Conservation (phyloP, 495 filamentous ascomycete species). For the Penicillium manginii region DNA sequence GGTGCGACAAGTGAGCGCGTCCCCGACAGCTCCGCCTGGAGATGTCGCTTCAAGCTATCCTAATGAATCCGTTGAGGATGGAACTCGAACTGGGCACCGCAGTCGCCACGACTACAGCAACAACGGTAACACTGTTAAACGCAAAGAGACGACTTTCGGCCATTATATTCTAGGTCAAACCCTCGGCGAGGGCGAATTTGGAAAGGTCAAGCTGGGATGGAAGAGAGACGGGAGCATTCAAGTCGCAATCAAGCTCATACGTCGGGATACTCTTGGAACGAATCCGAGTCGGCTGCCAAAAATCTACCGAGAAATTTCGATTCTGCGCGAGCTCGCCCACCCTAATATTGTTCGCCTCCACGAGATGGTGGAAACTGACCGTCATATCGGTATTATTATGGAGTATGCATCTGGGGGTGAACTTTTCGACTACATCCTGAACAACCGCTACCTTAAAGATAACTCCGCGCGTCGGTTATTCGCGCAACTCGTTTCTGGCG, state of each 20-base stretch:
- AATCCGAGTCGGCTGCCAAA: constrained; percentile 90
- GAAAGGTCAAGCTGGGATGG: constrained; percentile 99
- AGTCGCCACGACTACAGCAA: constrained; percentile 78
- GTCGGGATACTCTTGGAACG: constrained; percentile 80
- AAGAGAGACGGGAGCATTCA: constrained; percentile 91
- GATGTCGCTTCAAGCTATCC: constrained; percentile 48
- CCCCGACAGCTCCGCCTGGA: constrained; percentile 54
- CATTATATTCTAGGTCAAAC: constrained; percentile 95
- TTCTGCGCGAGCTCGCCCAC: constrained; percentile 82
- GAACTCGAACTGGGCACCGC: constrained; percentile 60
- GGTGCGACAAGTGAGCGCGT: constrained; percentile 68
- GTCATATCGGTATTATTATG: constrained; percentile 96
- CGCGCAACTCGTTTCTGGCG: constrained; percentile 93
- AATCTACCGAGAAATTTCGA: constrained; percentile 95
- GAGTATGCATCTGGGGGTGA: constrained; percentile 98
- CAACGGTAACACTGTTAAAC: constrained; percentile 45
- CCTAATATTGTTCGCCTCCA: constrained; percentile 97
- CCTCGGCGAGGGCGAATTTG: constrained; percentile 98
- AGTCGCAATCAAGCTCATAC: constrained; percentile 98
- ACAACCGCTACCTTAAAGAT: constrained; percentile 95
- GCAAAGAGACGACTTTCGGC: constrained; percentile 87
- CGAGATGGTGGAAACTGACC: constrained; percentile 97
- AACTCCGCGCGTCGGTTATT: constrained; percentile 87
- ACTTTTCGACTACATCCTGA: constrained; percentile 96
- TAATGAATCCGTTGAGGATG: constrained; percentile 63